Evolutionary conservation across 306 rosid species (phyloP).

Genomic region (Hippophae tibetana): DNA sequence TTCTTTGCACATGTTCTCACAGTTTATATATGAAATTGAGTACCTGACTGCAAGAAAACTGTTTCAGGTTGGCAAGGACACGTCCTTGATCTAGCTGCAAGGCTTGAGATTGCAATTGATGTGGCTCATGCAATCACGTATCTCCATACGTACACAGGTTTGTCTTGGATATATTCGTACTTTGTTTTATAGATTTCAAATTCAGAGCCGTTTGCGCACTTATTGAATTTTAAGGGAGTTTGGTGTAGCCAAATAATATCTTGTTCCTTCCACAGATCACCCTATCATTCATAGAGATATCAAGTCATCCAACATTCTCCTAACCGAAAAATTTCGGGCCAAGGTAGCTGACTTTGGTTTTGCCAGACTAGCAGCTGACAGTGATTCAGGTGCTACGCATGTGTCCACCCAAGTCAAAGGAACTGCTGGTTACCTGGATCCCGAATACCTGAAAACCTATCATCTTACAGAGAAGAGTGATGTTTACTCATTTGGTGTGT

Average conservation of each 20-base stretch:
- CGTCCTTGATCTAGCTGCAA: conserved; percentile 56
- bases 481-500: conserved; percentile 89
- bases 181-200: conserved; percentile 9
- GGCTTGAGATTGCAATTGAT: conserved; percentile 86
- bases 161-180: conserved; percentile 5
- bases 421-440: conserved; percentile 99
- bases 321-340: conserved; percentile 69
- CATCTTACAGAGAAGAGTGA: conserved; percentile 96
- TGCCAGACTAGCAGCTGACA: conserved; percentile 81
- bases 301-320: conserved; percentile 90
- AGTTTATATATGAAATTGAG: conserved; percentile 17
- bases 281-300: conserved; percentile 95
- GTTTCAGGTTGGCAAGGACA: conserved; percentile 58
- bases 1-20: neutral
- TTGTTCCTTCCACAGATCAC: conserved; percentile 48
- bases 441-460: conserved; percentile 86
- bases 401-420: conserved; percentile 94
- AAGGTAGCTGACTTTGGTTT: conserved; percentile 98
- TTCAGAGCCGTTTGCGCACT: conserved; percentile 3
- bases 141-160: conserved; percentile 93
- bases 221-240: conserved; percentile 7
- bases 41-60: conserved; percentile 9
- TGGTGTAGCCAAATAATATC: conserved; percentile 14
- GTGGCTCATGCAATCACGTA: conserved; percentile 96
- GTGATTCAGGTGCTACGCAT: conserved; percentile 82